Percentiles rank a stretch among this genome's conserved stretches.
These are phyloP conservation scores for Byssothecium circinans DNA, from an alignment of 2,329 filamentous ascomycete genomes.

Conservation along the genomic window DNA sequence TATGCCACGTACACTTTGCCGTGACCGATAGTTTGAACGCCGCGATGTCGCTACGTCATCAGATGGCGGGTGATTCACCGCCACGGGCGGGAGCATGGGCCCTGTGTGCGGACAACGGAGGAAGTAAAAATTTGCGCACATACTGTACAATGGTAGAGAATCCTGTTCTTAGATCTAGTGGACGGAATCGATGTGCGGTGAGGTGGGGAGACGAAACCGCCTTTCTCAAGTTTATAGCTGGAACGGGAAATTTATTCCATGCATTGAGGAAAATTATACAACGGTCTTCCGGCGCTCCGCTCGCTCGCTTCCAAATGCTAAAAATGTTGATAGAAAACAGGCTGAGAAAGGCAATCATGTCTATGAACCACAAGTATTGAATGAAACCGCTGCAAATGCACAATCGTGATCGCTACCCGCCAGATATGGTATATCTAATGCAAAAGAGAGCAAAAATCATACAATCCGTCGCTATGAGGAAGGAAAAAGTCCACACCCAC, in stretches of 20 bases:
- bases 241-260: no score
- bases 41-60: conserved; percentile 3
- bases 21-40: background rate
- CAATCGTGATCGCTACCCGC: conserved; percentile 33
- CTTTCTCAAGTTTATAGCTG: no score
- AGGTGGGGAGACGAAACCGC: no score
- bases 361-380: conserved; percentile 18
- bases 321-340: conserved; percentile 2
- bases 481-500: conserved; percentile 15
- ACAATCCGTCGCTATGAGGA: conserved; percentile 34
- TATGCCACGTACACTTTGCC: background rate
- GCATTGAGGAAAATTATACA: no score
- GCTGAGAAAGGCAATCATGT: conserved; percentile 4
- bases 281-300: background rate
- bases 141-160: no score
- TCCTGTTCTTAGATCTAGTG: background rate
- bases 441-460: conserved; percentile 23
- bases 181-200: no score
- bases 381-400: conserved; percentile 26
- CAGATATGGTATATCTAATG: conserved; percentile 27
- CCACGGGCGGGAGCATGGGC: conserved; percentile 2
- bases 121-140: background rate
- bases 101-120: background rate
- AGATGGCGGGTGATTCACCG: conserved; percentile 4
- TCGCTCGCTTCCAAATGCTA: background rate